Base-by-base conservation (phyloP, 805 yeast species). In the Metschnikowia cubensis region DNA sequence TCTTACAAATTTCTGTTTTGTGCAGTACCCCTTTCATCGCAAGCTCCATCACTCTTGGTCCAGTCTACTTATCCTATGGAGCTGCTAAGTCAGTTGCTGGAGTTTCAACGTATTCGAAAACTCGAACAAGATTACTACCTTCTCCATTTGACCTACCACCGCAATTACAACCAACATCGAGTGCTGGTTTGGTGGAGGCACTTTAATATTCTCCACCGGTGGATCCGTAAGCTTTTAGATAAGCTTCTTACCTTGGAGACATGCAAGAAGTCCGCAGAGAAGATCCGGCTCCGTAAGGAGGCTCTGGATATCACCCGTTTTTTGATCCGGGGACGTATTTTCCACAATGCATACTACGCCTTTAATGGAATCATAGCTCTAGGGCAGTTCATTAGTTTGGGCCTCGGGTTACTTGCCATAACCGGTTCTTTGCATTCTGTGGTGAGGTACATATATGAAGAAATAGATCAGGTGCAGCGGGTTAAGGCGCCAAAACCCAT, bases 141-240 rank as follows among this genome's bases (percentile, higher is more conserved):
- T 3, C 64, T 89, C 3, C 85, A 81, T 55, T 65, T 89, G 36
- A 55, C 88, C 3, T 82, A 85, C 60, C 88, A 85, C 59, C 72
- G 96, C 54, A 85, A 84, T 65, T 73, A 76, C 47, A 88, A 88
- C 63, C 97, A 90, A 63, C 96, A 89, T 60, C 70, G 83, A 3
- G 77, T 75, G 6, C 77, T 88, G 31, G 60, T 62, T 7, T 90
- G 97, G 96, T 90, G 96, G 92, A 77, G 71, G 52, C 75, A 80
- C 51, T 68, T 90, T 37, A 76, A 82, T 52, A 75, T 83, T 8
- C 59, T 89, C 25, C 87, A 85, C 57, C 75, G 96, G 37, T 70
- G 75, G 40, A 48, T 79, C 21, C 65, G 82, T 15, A 69, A 69
- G 42, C 59, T 81, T 5, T 50, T 81, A 10, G 59, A 37, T 37